Evolutionary conservation across 2,329 filamentous ascomycete species (phyloP), one percentile per base, ranked within the genome.

Genomic region (Aureobasidium mangrovei): DNA sequence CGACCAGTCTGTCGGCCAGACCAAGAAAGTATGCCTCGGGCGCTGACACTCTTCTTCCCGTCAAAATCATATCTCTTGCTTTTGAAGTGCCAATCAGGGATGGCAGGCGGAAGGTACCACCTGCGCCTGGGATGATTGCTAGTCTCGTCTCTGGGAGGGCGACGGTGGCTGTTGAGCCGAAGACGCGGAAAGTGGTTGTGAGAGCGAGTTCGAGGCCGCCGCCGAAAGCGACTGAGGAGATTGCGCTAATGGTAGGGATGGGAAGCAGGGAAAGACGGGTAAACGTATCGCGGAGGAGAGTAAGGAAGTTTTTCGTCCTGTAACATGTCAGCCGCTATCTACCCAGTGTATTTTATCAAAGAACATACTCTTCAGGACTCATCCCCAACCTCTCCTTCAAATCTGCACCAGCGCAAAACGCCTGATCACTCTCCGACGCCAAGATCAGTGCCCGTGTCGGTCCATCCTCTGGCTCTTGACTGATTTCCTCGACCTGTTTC

Each of bases 331-430:
- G 43, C 24, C 12, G 53, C 28, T 5, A 38, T 32, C 41, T n/a
- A 8, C 26, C 53, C 4, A 8, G 24, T 28, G 31, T 46, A 18
- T 56, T 12, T 7, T 28, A 26, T 31, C 28, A 29, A 40, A n/a
- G 54, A 35, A 70, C 81, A 58, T 69, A 95, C 90, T 96, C 86
- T 62, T 89, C 80, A 57, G 77, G 78, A 1, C 81, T 84, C 70
- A 96, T 93, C 3, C 77, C 80, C 56, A 80, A 79, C 29, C 91
- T 77, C 75, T 96, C 91, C 68, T 96, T 97, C 64, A 98, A 72
- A 67, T 98, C 93, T 3, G 93, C 93, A 36, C 93, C 93, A 0
- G 93, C 89, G 70, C 93, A 98, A 70, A 98, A 98, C 63, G 84
- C 86, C 27, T 81, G 77, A 62, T 96, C 88, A n/a, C 88, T 79